These are phyloP conservation scores for Lentinus brumalis DNA, from an alignment of 768 basidiomycete species.

Conservation along the genomic window DNA sequence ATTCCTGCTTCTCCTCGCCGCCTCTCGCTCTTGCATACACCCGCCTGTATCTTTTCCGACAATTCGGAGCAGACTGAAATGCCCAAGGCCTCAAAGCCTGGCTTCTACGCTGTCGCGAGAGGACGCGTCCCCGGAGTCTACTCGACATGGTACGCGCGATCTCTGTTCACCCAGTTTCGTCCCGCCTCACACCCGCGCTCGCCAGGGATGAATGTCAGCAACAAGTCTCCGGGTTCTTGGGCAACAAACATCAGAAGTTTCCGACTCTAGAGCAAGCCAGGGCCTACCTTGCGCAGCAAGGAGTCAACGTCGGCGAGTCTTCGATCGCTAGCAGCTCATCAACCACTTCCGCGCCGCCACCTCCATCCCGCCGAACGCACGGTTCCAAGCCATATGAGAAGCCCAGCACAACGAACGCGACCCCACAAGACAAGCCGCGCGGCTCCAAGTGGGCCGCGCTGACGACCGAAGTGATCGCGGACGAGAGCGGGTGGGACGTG, in stretches of 20 bases:
- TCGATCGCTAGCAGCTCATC: not conserved
- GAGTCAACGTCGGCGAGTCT: not conserved
- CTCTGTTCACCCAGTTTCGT: not conserved
- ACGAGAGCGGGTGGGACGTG: constrained; percentile 40
- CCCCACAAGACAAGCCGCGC: too few relatives aligned
- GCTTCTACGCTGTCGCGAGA: constrained; percentile 72
- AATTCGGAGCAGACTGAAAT: constrained; percentile 9
- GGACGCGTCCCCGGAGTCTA: constrained; percentile 71
- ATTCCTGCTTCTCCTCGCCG: too few relatives aligned
- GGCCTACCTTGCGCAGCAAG: constrained; percentile 44
- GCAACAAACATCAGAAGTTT: constrained; percentile 73
- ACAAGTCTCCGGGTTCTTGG: constrained; percentile 66
- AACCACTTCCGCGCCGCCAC: too few relatives aligned
- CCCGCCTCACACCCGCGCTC: not conserved
- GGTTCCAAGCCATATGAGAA: too few relatives aligned
- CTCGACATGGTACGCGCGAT: constrained; percentile 57
- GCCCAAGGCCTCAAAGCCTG: constrained; percentile 42
- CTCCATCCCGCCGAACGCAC: too few relatives aligned
- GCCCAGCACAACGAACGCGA: too few relatives aligned
- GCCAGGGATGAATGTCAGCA: constrained; percentile 70
- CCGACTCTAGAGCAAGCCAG: constrained; percentile 55
- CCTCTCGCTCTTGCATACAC: too few relatives aligned
- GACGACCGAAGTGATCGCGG: constrained; percentile 15
- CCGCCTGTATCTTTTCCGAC: too few relatives aligned
- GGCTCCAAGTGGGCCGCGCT: constrained; percentile 6